Percentiles rank a stretch among this genome's conserved stretches.
phyloP scores from a whole-genome alignment of 805 yeast genomes.

The Yarrowia sp. region DNA sequence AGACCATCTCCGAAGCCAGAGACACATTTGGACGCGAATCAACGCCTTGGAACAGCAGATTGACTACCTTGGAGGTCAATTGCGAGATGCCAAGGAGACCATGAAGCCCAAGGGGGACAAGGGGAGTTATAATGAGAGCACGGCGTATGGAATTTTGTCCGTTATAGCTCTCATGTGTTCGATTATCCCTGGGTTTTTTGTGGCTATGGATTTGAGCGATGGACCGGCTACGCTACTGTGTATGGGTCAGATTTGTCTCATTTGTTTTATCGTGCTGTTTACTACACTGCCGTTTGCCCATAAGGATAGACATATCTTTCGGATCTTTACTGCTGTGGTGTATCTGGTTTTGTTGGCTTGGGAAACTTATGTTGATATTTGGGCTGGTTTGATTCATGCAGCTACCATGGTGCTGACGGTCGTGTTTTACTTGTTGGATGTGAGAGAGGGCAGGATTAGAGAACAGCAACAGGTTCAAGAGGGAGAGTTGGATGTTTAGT shows the following conservation, averaged over 20 bases:
- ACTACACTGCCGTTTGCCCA: slow-evolving; percentile 11
- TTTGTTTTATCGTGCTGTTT: slow-evolving; percentile 7
- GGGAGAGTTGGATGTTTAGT: not conserved
- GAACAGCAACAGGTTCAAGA: not conserved
- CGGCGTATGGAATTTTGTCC: slow-evolving; percentile 5
- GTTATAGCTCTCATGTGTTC: slow-evolving; percentile 14
- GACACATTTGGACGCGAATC: slow-evolving; percentile 10
- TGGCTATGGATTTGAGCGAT: not conserved
- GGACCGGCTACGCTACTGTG: slow-evolving; percentile 2
- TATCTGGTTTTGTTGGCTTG: not conserved
- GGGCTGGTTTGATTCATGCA: not conserved
- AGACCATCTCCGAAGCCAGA: not conserved
- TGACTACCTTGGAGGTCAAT: not conserved
- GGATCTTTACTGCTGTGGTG: not conserved
- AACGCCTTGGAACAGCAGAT: slow-evolving; percentile 2
- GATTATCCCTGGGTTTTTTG: not conserved
- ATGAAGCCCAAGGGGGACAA: not conserved
- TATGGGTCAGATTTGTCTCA: slow-evolving; percentile 6
- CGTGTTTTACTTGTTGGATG: not conserved
- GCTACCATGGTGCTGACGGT: not conserved
- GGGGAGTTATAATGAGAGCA: not conserved
- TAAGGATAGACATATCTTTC: slow-evolving; percentile 1
- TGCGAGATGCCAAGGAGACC: slow-evolving; percentile 17
- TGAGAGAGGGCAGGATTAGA: not conserved
- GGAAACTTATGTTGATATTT: not conserved